Evolutionary conservation across 2,329 filamentous ascomycete genomes (phyloP), one percentile per base, ranked within the genome.

Genomic region (Metarhizium robertsii): DNA sequence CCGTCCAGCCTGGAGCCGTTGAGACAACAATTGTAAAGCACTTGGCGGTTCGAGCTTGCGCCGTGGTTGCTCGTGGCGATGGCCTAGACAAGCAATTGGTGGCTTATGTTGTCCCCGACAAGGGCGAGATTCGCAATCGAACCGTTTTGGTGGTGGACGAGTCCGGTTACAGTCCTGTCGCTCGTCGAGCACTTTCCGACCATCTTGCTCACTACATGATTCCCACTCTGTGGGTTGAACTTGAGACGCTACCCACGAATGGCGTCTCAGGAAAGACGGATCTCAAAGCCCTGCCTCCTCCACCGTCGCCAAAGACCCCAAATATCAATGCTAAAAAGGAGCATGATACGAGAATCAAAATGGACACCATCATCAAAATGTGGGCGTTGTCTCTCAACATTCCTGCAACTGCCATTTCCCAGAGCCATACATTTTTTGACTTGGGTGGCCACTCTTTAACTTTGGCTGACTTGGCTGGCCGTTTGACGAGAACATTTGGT

Each of bases 161-260:
- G 55, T 79, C 83, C 32, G 87, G 86, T 5, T 85, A 88, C 68
- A 90, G 87, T 61, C 83, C 87, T 1, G 78, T 78, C 6, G 83
- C 87, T 3, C 79, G 88, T 50, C 80, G 83, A 55, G 78, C 79
- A 16, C 76, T 92, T 2, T 78, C 84, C 1, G 73, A 79, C 16
- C 83, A 84, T 59, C 77, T 92, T 34, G 88, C 88, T 1, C 87
- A 89, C 59, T 92, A 92, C 69, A 92, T 92, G 88, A 86, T 92
- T 54, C 88, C 88, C 0, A 78, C 86, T 1, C 69, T 91, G 3
- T 92, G 88, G 88, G 84, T 92, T 42, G 81, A 87, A 63, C 70
- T 92, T 36, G 79, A 86, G 2, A 78, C 80, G 58, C 71, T 92
- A 5, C 88, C 88, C 0, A 91, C 87, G 0, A 85, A 90, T 61